A percentile compares a stretch with the other conserved stretches of the same genome.
phyloP scores from a whole-genome alignment of 176 grass and related monocot genomes.

The Oryza longistaminata region DNA sequence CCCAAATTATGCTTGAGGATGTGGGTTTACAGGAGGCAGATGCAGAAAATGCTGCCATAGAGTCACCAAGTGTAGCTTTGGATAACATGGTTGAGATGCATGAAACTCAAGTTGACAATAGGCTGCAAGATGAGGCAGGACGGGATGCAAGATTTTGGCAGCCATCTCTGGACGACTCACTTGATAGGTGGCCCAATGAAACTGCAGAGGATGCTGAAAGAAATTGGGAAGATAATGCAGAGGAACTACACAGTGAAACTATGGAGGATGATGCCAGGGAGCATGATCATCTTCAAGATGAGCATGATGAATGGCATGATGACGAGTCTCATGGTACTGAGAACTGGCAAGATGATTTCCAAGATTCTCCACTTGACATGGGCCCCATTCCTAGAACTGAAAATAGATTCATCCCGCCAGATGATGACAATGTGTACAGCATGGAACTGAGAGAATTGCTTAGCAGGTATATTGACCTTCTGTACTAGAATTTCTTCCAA shows the following conservation, averaged over 20 bases:
- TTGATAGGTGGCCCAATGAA: constrained; percentile 60
- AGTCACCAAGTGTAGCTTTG: constrained; percentile 17
- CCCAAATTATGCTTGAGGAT: constrained; percentile 29
- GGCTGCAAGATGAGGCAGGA: constrained; percentile 44
- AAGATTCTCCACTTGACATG: constrained; percentile 55
- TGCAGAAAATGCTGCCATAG: constrained; percentile 20
- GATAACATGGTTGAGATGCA: constrained; percentile 41
- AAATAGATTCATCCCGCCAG: constrained; percentile 78
- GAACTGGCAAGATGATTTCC: constrained; percentile 81
- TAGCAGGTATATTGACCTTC: constrained; percentile 61
- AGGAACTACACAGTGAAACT: constrained; percentile 52
- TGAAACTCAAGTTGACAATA: constrained; percentile 46
- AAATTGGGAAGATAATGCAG: constrained; percentile 66
- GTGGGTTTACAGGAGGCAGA: constrained; percentile 40
- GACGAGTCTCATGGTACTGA: constrained; percentile 70
- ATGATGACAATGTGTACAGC: constrained; percentile 96
- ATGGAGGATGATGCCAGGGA: constrained; percentile 46
- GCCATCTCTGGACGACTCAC: constrained; percentile 52
- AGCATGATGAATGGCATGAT: constrained; percentile 68
- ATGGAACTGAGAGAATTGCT: constrained; percentile 98
- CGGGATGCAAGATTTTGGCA: constrained; percentile 47
- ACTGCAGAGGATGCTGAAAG: constrained; percentile 52
- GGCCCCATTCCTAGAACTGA: constrained; percentile 54
- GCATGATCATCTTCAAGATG: constrained; percentile 55
- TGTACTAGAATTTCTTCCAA: background rate